Base-by-base conservation (phyloP, 768 basidiomycete species). In the Tubosaeta sp. region DNA sequence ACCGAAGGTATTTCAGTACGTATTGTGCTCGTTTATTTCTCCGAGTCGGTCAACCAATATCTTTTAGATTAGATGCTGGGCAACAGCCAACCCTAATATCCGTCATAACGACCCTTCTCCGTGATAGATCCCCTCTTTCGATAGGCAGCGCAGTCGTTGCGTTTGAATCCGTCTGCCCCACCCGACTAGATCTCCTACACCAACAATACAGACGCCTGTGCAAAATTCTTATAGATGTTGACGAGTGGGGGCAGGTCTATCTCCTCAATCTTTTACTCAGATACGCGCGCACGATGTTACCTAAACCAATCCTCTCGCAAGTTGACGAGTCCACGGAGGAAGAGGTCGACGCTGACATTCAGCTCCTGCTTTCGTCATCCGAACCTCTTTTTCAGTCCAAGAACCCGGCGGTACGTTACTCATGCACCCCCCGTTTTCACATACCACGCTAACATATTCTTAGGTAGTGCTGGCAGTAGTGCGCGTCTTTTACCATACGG, bases 201-300 rank as follows among this genome's bases (percentile, higher is more conserved):
- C 78, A 79, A 16, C 90, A 97, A 59, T 99, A 90, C 61, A 78
- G 95, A 22, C 82, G 90, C 26, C 73, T 94, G 29, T 97, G 93
- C 64, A 77, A 79, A 39, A 74, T 88, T n/a, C 73, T 98, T 3
- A 78, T 92, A 32, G 94, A 99, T 61, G 85, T 87, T 5, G 97
- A 99, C 61, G 95, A 97, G 66, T 99, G 97, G 97, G 94, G 93
- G 0, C 97, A 97, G 68, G 81, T 88, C 6, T 81, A 85, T 43
- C 68, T 93, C 17, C 75, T 95, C 54, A 79, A 85, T 41, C 75
- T 98, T 13, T 76, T 99, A 31, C 70, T 85, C 50, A 75, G 89
- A 53, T 99, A 99, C 65, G 89, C 82, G 3, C 74, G 95, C 46
- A 80, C 78, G 0, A 95, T 95, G 91, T 76, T 97, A 31, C 79